Conservation (phyloP, 768 basidiomycete species). For the Podaxis sp. region DNA sequence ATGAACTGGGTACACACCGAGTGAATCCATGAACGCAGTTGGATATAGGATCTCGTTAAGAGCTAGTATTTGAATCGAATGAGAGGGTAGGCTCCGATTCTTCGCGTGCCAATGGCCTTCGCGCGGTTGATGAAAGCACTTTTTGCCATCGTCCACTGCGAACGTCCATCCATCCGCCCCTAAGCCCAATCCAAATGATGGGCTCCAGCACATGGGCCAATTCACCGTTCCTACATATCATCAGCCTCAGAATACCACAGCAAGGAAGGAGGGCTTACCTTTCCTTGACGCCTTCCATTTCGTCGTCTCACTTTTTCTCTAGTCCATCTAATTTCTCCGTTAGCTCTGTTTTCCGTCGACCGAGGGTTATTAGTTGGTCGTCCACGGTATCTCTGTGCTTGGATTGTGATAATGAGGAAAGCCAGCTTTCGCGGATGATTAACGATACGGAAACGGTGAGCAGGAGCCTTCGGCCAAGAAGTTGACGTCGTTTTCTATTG, state of each 20-base stretch:
- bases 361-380: conserved; percentile 65
- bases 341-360: conserved; percentile 45
- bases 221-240: conserved; percentile 54
- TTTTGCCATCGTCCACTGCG: conserved; percentile 24
- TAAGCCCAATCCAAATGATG: conserved; percentile 65
- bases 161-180: conserved; percentile 65
- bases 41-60: not conserved
- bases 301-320: conserved; percentile 41
- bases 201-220: conserved; percentile 63
- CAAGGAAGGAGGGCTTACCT: conserved; percentile 30
- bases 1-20: not conserved
- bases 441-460: conserved; percentile 73
- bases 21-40: not conserved
- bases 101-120: not conserved
- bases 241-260: not conserved
- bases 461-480: conserved; percentile 79
- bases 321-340: conserved; percentile 41
- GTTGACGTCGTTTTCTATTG: conserved; percentile 85
- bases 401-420: conserved; percentile 64
- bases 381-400: conserved; percentile 74
- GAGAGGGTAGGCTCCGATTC: not conserved
- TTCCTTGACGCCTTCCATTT: conserved; percentile 41
- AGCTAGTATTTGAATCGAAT: not conserved
- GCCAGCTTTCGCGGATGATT: conserved; percentile 77
- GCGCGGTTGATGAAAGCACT: not conserved